These are phyloP conservation scores for Geosmithia putterillii DNA, from an alignment of 2,329 filamentous ascomycete genomes.

Conservation along the genomic window DNA sequence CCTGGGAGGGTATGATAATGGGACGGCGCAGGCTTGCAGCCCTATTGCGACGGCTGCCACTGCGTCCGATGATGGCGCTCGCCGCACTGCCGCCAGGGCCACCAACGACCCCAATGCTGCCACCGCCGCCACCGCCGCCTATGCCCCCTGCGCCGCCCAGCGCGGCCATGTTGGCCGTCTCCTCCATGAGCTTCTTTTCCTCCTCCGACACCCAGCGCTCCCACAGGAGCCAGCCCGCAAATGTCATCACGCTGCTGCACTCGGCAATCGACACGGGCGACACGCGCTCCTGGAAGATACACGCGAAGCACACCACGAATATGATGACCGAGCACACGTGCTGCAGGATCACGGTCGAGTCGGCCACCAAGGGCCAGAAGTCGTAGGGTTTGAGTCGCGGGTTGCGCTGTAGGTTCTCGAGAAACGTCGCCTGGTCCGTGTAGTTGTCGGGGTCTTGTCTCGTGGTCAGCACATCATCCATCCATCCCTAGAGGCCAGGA, in stretches of 20 bases:
- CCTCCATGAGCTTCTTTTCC: conserved; percentile 27
- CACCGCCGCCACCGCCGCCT: too few species aligned
- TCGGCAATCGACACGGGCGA: conserved; percentile 81
- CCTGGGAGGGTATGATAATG: conserved; percentile 12
- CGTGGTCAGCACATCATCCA: neutral
- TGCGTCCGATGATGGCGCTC: conserved; percentile 19
- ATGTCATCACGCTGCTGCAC: conserved; percentile 70
- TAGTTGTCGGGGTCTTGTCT: conserved; percentile 90
- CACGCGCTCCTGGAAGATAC: conserved; percentile 78
- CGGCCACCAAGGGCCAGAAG: conserved; percentile 92
- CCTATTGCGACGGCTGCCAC: conserved; percentile 17
- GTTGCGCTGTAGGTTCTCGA: conserved; percentile 91
- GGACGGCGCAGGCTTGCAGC: conserved; percentile 24
- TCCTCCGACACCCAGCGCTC: conserved; percentile 78
- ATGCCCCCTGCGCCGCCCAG: neutral
- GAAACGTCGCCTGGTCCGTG: conserved; percentile 90
- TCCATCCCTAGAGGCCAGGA: neutral
- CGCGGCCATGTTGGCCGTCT: conserved; percentile 9
- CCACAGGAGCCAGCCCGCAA: conserved; percentile 83
- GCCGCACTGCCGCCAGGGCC: conserved; percentile 20
- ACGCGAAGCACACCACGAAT: conserved; percentile 87
- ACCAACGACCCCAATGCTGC: too few species aligned
- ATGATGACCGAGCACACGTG: conserved; percentile 92
- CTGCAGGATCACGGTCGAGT: conserved; percentile 93
- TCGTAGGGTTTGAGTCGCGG: conserved; percentile 89